Evolutionary conservation across 2,329 filamentous ascomycete genomes (phyloP).

Genomic region (Colletotrichum viniferum): DNA sequence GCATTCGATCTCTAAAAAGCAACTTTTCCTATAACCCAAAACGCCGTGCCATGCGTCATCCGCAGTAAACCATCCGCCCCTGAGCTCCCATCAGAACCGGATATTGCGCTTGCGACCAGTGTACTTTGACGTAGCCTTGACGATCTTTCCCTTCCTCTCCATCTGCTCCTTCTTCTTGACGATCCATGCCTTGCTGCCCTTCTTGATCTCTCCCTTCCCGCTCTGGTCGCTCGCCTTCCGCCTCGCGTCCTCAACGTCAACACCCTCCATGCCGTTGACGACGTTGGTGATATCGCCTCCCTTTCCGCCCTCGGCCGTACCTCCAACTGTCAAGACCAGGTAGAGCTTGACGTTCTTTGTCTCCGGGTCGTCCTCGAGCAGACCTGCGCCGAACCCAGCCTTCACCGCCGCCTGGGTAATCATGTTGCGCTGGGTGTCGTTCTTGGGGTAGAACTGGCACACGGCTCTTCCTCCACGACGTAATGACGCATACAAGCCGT

Average conservation of each 20-base stretch:
- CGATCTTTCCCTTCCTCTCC: conserved; percentile 92
- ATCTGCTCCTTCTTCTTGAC: conserved; percentile 89
- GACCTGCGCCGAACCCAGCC: conserved; percentile 92
- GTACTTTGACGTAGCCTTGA: conserved; percentile 91
- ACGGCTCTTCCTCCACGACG: conserved; percentile 87
- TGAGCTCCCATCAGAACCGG: conserved; percentile 62
- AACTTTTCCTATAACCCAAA: conserved; percentile 19
- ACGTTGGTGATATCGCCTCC: conserved; percentile 88
- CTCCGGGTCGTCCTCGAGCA: conserved; percentile 92
- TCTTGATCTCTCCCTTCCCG: conserved; percentile 64
- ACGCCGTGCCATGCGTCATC: conserved; percentile 24
- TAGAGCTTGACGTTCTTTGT: conserved; percentile 99
- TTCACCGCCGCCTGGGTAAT: conserved; percentile 89
- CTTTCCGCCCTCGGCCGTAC: conserved; percentile 49
- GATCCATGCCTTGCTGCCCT: conserved; percentile 87
- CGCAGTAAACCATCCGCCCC: not conserved
- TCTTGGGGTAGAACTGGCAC: conserved; percentile 98
- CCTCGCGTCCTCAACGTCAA: conserved; percentile 78
- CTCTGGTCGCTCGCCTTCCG: conserved; percentile 50
- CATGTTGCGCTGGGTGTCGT: conserved; percentile 89
- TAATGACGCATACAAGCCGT: conserved; percentile 85
- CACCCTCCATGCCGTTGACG: conserved; percentile 85
- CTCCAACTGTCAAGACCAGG: conserved; percentile 88
- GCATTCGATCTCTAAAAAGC: conserved; percentile 5
- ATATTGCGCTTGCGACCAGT: conserved; percentile 86